Evolutionary conservation across 169 alveolate species (phyloP), one percentile per base, ranked within the genome.

Genomic region (Babesia ovata): DNA sequence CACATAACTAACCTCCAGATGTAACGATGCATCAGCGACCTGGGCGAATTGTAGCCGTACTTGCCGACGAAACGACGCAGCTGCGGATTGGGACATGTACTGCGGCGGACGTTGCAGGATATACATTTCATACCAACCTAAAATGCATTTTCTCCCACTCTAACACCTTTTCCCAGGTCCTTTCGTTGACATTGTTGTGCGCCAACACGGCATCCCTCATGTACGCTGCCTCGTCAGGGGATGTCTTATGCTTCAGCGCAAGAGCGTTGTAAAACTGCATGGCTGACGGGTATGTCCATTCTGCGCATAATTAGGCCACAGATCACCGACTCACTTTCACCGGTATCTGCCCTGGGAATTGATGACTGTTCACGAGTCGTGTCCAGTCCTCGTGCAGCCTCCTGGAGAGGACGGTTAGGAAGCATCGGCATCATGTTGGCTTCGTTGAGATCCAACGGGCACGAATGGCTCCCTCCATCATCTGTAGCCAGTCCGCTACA

Each of bases 211-310:
- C 93, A 4, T 92, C 88, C 33, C 63, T 86, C 90, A 92, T 91
- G 54, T 85, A 79, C 36, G 85, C 75, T 29, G 79, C 73, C 53
- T 67, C 76, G 21, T 88, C 91, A 45, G 60, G 71, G 10, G 83
- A 71, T 7, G 70, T 88, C 53, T 91, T 88, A 53, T 78, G 67
- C 65, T 90, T 91, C 53, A 91, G 78, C 65, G 66, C 69, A 70
- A 92, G 36, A n/a, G 96, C 92, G 73, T 92, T 85, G 70, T 89
- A 92, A 66, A 92, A 92, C 73, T 92, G 96, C 82, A 79, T 92
- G n/a, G 95, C 85, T 3, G 96, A 92, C 17, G 96, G 96, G 62
- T 92, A 92, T 22, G 90, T 60, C 96, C 96, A 92, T 49, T 89
- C 88, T 81, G 67, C 19, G 39, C 10, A 44, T 4, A 26, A 21